Conservation (phyloP, 106 monocot species). For the Acorus calamus region DNA sequence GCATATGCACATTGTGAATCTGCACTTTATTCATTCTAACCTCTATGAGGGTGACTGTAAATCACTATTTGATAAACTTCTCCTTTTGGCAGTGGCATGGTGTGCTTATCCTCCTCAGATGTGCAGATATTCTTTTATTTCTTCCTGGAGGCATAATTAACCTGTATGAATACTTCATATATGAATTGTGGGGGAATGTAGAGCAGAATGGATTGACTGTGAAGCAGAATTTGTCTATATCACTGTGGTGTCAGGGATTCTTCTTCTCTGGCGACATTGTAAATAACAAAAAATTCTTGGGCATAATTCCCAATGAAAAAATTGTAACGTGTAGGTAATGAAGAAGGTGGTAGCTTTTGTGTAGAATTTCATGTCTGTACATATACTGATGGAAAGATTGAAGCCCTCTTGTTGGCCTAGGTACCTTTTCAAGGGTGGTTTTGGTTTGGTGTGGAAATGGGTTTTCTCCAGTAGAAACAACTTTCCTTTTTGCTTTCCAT, state of each 20-base stretch:
- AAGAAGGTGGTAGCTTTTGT: not conserved
- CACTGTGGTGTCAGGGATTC: slow-evolving; percentile 4
- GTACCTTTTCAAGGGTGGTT: too few relatives aligned
- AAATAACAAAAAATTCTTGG: slow-evolving; percentile 7
- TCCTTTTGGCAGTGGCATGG: slow-evolving; percentile 1
- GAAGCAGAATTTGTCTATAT: slow-evolving; percentile 1
- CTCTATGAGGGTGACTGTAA: too few relatives aligned
- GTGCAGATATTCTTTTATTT: slow-evolving; percentile 33
- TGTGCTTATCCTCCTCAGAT: slow-evolving; percentile 3
- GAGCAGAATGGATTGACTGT: slow-evolving; percentile 3
- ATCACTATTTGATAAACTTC: not conserved
- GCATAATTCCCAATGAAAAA: slow-evolving; percentile 14
- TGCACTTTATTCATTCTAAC: too few relatives aligned
- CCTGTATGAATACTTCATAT: slow-evolving; percentile 5
- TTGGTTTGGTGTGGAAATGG: too few relatives aligned
- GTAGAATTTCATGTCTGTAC: too few relatives aligned
- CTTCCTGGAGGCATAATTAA: slow-evolving; percentile 12
- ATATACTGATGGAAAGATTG: too few relatives aligned
- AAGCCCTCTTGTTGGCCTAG: too few relatives aligned
- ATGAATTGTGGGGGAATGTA: slow-evolving; percentile 5
- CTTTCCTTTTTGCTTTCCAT: too few relatives aligned
- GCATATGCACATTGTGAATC: too few relatives aligned
- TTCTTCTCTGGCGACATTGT: slow-evolving; percentile 5
- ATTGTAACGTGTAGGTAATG: slow-evolving; percentile 13
- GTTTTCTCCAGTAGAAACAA: too few relatives aligned